A percentile compares a stretch with the other conserved stretches of the same genome.
Evolutionary conservation across 2,329 filamentous ascomycete genomes (phyloP).

Genomic region (Cordyceps javanica): DNA sequence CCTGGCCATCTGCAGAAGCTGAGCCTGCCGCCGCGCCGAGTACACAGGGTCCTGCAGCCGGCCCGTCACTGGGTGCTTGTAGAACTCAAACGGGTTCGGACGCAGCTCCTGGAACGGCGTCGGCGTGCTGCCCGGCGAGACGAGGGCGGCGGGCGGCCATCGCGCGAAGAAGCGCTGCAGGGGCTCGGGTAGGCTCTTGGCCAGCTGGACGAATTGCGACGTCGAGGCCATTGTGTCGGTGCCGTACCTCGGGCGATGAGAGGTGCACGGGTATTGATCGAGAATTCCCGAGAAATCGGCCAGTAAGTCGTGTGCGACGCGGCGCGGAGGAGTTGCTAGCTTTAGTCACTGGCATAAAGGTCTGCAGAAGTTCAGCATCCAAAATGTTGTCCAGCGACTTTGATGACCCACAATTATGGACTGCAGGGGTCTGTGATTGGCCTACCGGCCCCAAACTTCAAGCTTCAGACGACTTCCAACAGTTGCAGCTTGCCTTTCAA

Average conservation of each 20-base stretch:
- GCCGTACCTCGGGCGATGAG: background rate
- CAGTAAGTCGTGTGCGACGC: background rate
- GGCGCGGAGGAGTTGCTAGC: background rate
- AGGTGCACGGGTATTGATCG: too few relatives aligned
- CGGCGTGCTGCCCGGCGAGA: slow-evolving; percentile 38
- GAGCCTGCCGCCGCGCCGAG: slow-evolving; percentile 81
- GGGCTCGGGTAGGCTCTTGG: slow-evolving; percentile 67
- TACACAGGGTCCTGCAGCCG: slow-evolving; percentile 79
- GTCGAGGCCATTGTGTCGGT: slow-evolving; percentile 29
- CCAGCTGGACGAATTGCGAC: slow-evolving; percentile 48
- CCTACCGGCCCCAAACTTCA: background rate
- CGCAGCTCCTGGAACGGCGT: slow-evolving; percentile 50
- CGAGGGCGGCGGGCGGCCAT: slow-evolving; percentile 68
- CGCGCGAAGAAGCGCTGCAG: slow-evolving; percentile 83
- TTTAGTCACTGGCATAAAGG: background rate
- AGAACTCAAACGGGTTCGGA: slow-evolving; percentile 75
- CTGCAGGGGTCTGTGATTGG: background rate
- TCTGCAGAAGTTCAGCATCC: background rate
- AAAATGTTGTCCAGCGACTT: slow-evolving; percentile 1
- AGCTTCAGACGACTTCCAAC: background rate
- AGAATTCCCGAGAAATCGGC: background rate
- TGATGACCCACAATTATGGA: background rate
- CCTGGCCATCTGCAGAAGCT: slow-evolving; percentile 79
- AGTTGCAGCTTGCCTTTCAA: background rate
- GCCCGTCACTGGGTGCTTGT: slow-evolving; percentile 71